phyloP scores from a whole-genome alignment of 1,284 basidiomycete genomes.

The Ustilago cynodontis region DNA sequence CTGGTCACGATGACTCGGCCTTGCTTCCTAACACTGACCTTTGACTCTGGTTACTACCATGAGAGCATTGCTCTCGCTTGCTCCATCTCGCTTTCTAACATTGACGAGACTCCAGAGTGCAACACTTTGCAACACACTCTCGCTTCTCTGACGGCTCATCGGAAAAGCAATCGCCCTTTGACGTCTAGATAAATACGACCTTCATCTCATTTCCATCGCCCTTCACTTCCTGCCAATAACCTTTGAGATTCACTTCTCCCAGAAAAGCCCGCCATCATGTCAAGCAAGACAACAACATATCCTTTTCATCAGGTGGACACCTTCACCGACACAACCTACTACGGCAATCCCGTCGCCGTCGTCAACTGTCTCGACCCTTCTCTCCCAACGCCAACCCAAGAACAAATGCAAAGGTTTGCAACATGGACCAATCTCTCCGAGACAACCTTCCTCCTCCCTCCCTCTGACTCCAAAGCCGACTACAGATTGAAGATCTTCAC shows the following conservation, averaged over 20 bases:
- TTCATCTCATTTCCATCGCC: too few species aligned
- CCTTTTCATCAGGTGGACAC: constrained; percentile 59
- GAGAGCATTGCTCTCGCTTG: background rate
- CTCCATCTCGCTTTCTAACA: background rate
- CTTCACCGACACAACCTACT: constrained; percentile 51
- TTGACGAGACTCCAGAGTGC: background rate
- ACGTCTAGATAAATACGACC: too few species aligned
- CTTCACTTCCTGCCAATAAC: too few species aligned
- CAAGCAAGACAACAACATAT: constrained; percentile 9
- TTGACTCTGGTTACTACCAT: background rate
- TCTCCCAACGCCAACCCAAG: constrained; percentile 22
- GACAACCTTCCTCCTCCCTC: constrained; percentile 59
- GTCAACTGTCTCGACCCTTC: constrained; percentile 43
- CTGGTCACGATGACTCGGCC: constrained; percentile 20
- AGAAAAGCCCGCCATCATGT: background rate
- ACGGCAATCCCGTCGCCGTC: constrained; percentile 64
- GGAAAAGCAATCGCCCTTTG: too few species aligned
- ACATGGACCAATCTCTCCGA: constrained; percentile 65
- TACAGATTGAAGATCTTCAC: constrained; percentile 63
- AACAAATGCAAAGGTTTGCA: constrained; percentile 57
- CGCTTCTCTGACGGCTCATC: too few species aligned
- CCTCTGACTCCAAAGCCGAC: constrained; percentile 42
- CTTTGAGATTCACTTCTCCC: background rate
- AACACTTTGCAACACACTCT: background rate
- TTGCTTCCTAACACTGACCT: background rate